Conservation (phyloP, 148 eudicot genomes). For the Fagopyrum tataricum region DNA sequence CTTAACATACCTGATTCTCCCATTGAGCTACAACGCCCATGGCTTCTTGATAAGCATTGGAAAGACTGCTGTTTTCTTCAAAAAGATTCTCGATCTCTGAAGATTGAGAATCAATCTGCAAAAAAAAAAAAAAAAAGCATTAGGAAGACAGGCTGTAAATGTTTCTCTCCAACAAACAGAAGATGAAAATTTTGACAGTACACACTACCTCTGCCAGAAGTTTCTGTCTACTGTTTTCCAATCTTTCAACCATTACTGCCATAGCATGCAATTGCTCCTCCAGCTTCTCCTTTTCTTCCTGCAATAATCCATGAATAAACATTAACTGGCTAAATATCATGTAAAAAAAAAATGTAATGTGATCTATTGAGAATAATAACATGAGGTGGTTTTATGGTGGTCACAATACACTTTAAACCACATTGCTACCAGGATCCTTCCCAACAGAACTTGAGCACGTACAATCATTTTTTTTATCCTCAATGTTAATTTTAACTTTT, state of each 20-base stretch:
- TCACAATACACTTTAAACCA: neutral
- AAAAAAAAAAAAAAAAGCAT: neutral
- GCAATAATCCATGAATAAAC: conserved; percentile 13
- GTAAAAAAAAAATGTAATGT: neutral
- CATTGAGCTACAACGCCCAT: conserved; percentile 55
- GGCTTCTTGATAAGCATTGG: conserved; percentile 79
- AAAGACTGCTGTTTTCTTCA: conserved; percentile 75
- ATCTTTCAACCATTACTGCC: conserved; percentile 83
- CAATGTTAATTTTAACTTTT: neutral
- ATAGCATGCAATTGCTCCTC: conserved; percentile 91
- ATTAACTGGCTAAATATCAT: neutral
- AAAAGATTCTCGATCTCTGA: conserved; percentile 91
- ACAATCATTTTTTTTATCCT: neutral
- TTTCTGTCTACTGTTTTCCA: conserved; percentile 90
- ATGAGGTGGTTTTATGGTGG: neutral
- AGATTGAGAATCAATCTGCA: conserved; percentile 94
- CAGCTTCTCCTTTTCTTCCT: conserved; percentile 88
- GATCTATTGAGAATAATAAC: conserved; percentile 6
- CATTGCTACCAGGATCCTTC: neutral
- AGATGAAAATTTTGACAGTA: neutral
- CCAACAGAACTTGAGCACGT: neutral
- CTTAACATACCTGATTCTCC: conserved; percentile 74
- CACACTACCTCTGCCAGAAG: conserved; percentile 69
- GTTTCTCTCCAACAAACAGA: conserved; percentile 3
- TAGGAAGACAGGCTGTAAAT: neutral